Conservation (phyloP, 2,329 filamentous ascomycete genomes). For the Aurifilum marmelostoma region DNA sequence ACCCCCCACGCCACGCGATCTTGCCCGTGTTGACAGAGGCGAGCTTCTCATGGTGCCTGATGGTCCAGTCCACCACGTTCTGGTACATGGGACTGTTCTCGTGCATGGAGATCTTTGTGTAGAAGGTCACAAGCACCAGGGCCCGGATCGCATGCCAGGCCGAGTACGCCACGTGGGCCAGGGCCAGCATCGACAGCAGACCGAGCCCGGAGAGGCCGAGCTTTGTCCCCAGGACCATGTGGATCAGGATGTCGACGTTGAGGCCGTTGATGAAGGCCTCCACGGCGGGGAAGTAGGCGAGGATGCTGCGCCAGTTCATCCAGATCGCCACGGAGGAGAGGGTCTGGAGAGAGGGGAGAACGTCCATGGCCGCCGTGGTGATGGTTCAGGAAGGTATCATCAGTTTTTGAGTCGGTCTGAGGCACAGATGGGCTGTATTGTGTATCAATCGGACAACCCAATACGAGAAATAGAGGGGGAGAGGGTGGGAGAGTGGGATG, state of each 20-base stretch:
- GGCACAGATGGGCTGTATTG: neutral
- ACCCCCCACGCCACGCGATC: neutral
- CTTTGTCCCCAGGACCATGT: constrained; percentile 14
- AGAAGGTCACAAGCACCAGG: constrained; percentile 3
- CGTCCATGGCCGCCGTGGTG: constrained; percentile 17
- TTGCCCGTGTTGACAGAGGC: constrained; percentile 15
- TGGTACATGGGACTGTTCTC: constrained; percentile 7
- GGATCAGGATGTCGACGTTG: constrained; percentile 12
- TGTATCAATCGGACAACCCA: neutral
- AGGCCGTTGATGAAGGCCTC: constrained; percentile 18
- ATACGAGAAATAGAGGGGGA: neutral
- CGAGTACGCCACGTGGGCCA: constrained; percentile 12
- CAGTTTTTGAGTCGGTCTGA: neutral
- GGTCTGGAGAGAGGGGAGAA: constrained; percentile 14
- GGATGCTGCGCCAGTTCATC: constrained; percentile 27
- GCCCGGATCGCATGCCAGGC: constrained; percentile 13
- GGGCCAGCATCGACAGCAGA: neutral
- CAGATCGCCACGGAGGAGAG: constrained; percentile 25
- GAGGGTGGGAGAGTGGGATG: neutral
- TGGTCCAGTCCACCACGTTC: constrained; percentile 17
- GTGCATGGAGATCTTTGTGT: constrained; percentile 25
- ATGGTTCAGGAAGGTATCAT: neutral
- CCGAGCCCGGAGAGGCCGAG: constrained; percentile 14
- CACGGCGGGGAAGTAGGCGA: constrained; percentile 20
- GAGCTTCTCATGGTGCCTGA: constrained; percentile 11